phyloP scores from a whole-genome alignment of 2,329 filamentous ascomycete species.

The Cladosporium sp. region DNA sequence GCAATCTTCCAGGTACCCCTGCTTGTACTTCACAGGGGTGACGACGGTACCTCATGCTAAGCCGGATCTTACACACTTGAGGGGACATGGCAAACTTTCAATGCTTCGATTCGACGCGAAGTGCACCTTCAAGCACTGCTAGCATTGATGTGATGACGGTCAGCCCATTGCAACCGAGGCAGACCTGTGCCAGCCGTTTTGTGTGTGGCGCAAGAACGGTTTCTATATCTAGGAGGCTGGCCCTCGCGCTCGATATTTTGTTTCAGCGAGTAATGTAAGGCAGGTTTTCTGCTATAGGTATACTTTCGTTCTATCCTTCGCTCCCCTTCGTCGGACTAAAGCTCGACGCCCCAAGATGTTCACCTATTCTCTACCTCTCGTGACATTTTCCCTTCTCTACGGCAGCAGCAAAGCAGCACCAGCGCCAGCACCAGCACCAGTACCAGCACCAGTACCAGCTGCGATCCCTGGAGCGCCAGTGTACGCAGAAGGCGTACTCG shows the following conservation, averaged over 20 bases:
- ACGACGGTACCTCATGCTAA: background rate
- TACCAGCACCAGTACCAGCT: background rate
- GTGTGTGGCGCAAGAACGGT: background rate
- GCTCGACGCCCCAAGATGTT: conserved; percentile 1
- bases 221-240: conserved; percentile 10
- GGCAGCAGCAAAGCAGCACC: background rate
- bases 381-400: background rate
- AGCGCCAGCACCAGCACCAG: background rate
- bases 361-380: conserved; percentile 2
- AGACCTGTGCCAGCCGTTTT: conserved; percentile 2
- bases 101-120: background rate
- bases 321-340: background rate
- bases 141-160: background rate
- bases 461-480: background rate
- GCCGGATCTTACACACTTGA: background rate
- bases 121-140: background rate
- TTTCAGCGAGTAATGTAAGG: background rate
- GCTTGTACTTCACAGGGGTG: background rate
- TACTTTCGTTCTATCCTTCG: background rate
- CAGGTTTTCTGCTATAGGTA: background rate
- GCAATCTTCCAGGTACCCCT: background rate
- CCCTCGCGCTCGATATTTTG: background rate
- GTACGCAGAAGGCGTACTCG: conserved; percentile 5
- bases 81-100: background rate
- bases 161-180: conserved; percentile 6